A percentile compares a stretch with the other conserved stretches of the same genome.
Evolutionary conservation across 1,284 basidiomycete genomes (phyloP).

Genomic region (Rugosomyces carneus): DNA sequence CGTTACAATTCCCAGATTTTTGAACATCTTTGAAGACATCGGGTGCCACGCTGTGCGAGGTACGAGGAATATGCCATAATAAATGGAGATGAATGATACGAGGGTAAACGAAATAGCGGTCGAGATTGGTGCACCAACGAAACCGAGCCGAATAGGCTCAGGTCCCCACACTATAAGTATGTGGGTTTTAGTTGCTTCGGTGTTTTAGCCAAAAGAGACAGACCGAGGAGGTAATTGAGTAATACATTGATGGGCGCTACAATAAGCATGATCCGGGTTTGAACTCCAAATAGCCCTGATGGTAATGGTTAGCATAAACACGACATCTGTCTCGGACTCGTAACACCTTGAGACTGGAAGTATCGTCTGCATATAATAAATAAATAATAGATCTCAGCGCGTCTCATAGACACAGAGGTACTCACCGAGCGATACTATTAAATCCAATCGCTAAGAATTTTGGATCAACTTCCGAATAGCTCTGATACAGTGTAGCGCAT

Average conservation of each 20-base stretch:
- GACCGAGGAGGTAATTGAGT: constrained; percentile 79
- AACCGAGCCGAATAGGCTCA: constrained; percentile 72
- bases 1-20: constrained; percentile 64
- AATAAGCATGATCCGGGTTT: constrained; percentile 79
- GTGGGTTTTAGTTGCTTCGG: too few relatives aligned
- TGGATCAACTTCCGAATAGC: too few relatives aligned
- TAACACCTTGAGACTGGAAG: constrained; percentile 80
- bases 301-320: constrained; percentile 2
- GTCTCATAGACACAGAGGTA: constrained; percentile 16
- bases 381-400: too few relatives aligned
- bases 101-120: constrained; percentile 86
- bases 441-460: constrained; percentile 64
- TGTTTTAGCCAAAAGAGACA: not conserved
- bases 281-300: constrained; percentile 80
- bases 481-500: too few relatives aligned
- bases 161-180: constrained; percentile 80
- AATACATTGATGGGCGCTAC: constrained; percentile 85
- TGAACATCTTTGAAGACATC: constrained; percentile 59
- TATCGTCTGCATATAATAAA: constrained; percentile 70
- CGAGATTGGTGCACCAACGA: constrained; percentile 89
- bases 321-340: not conserved
- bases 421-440: constrained; percentile 61
- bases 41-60: constrained; percentile 85
- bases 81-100: constrained; percentile 59
- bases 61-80: constrained; percentile 69